Evolutionary conservation across 1,139 yeast genomes (phyloP).

Genomic region (Yamadazyma buinensis): DNA sequence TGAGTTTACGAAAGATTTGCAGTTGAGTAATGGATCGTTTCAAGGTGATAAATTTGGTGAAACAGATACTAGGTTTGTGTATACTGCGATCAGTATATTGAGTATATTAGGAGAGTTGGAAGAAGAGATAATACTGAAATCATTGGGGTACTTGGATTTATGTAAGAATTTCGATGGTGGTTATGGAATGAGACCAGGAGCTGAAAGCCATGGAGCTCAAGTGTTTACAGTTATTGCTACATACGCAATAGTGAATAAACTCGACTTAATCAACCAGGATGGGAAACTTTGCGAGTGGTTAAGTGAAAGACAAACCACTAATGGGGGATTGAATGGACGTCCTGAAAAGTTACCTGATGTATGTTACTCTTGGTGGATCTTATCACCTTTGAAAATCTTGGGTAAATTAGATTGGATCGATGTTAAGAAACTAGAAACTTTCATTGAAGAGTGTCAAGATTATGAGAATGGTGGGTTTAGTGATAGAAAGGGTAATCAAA

Average conservation of each 20-base stretch:
- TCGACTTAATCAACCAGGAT: conserved; percentile 49
- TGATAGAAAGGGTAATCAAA: conserved; percentile 87
- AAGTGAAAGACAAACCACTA: conserved; percentile 79
- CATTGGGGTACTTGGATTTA: conserved; percentile 57
- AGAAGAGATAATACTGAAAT: conserved; percentile 56
- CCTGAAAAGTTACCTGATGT: conserved; percentile 96
- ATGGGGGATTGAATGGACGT: conserved; percentile 94
- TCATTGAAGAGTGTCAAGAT: conserved; percentile 80
- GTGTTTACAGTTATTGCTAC: conserved; percentile 85
- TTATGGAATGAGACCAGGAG: conserved; percentile 90
- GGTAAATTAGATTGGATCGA: conserved; percentile 73
- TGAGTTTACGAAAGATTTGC: conserved; percentile 50
- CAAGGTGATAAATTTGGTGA: conserved; percentile 92
- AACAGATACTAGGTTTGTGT: conserved; percentile 85
- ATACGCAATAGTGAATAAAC: conserved; percentile 61
- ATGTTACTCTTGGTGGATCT: conserved; percentile 98
- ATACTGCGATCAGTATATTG: conserved; percentile 72
- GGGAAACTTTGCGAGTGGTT: conserved; percentile 64
- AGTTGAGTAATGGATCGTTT: conserved; percentile 71
- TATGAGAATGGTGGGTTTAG: conserved; percentile 78
- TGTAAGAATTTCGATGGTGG: conserved; percentile 97
- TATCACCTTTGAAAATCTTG: conserved; percentile 72
- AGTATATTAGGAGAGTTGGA: conserved; percentile 65
- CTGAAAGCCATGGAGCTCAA: conserved; percentile 94
- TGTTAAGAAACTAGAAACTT: conserved; percentile 51